phyloP scores from a whole-genome alignment of 345 rosid genomes.

The Lumnitzera littorea region DNA sequence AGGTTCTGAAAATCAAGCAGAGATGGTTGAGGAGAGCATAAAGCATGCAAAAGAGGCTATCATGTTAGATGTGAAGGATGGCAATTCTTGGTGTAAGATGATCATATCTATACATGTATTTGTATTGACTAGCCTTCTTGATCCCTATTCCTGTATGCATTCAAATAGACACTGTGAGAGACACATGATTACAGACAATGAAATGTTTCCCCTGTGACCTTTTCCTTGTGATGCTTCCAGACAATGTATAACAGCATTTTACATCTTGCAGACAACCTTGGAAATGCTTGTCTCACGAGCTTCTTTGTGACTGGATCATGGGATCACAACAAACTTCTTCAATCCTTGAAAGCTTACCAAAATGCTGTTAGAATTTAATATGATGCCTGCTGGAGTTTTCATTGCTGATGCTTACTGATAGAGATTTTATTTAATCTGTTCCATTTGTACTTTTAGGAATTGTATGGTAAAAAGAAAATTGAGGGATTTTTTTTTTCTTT shows the following conservation, averaged over 20 bases:
- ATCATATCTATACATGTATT: background rate
- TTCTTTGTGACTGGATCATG: conserved; percentile 63
- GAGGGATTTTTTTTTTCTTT: no score
- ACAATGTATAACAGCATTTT: conserved; percentile 13
- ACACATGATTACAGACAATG: no score
- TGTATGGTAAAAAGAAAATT: no score
- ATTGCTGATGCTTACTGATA: background rate
- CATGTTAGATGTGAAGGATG: conserved; percentile 68
- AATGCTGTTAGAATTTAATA: conserved; percentile 50
- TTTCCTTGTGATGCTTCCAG: background rate
- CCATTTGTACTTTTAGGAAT: no score
- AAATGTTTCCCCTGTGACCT: background rate
- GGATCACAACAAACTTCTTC: conserved; percentile 63
- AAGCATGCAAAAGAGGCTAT: conserved; percentile 70
- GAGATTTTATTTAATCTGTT: no score
- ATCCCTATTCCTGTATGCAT: background rate
- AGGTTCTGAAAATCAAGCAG: conserved; percentile 51
- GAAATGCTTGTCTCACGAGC: conserved; percentile 69
- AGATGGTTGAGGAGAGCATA: conserved; percentile 58
- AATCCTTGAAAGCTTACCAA: conserved; percentile 66
- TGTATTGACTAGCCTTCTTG: background rate
- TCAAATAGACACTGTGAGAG: background rate
- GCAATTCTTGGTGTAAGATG: conserved; percentile 69
- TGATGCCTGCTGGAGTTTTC: conserved; percentile 4
- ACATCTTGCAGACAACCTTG: conserved; percentile 50